These are phyloP conservation scores for Annulohypoxylon stygium DNA, from an alignment of 495 filamentous ascomycete genomes.

Conservation along the genomic window DNA sequence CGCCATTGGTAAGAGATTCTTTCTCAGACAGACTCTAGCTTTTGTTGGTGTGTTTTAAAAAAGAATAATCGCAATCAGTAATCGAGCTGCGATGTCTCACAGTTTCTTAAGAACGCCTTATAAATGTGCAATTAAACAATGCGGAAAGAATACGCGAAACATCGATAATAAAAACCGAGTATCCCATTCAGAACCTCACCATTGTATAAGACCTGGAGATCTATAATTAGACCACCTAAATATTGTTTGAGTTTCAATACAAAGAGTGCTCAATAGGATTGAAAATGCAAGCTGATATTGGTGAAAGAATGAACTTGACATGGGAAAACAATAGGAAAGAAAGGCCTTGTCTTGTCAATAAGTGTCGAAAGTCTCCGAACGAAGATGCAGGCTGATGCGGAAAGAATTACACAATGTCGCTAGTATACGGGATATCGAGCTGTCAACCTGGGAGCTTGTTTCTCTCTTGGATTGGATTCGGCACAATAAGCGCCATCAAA, in stretches of 20 bases:
- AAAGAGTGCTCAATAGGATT: constrained; percentile 33
- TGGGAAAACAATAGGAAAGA: constrained; percentile 8
- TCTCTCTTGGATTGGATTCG: constrained; percentile 1
- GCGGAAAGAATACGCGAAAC: constrained; percentile 10
- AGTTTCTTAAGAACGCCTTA: constrained; percentile 7
- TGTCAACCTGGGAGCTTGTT: constrained; percentile 12
- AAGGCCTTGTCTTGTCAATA: constrained; percentile 2
- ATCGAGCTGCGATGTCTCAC: not conserved
- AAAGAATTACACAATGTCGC: constrained; percentile 25
- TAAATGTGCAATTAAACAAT: constrained; percentile 16
- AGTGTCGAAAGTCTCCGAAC: constrained; percentile 1
- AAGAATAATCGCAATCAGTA: constrained; percentile 1
- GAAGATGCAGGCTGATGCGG: constrained; percentile 15
- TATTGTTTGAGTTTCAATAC: constrained; percentile 33
- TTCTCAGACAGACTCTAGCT: not conserved
- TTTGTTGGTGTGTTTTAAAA: constrained; percentile 7
- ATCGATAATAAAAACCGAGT: constrained; percentile 12
- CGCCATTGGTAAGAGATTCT: not conserved
- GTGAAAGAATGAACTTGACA: constrained; percentile 35
- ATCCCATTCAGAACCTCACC: constrained; percentile 35
- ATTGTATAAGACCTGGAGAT: constrained; percentile 29
- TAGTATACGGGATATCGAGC: constrained; percentile 4
- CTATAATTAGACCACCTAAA: constrained; percentile 19
- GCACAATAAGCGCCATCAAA: not conserved
- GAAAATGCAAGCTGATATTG: constrained; percentile 11